Conservation (phyloP, 768 basidiomycete genomes). For the Dacryopinax primogenitus region DNA sequence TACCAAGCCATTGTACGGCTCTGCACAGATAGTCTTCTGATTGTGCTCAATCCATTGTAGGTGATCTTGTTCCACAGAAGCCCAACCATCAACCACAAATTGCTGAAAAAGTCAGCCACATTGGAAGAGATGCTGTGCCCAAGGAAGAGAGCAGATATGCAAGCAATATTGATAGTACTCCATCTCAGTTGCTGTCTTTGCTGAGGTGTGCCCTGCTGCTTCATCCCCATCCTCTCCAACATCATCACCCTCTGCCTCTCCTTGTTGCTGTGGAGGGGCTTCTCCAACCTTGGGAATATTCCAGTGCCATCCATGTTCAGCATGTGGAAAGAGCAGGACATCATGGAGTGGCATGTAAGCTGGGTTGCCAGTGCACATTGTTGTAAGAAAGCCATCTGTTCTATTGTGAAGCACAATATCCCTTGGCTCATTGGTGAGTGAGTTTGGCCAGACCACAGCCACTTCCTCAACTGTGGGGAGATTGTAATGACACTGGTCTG, state of each 20-base stretch:
- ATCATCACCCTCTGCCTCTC: background rate
- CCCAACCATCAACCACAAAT: slow-evolving; percentile 12
- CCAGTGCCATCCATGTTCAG: background rate
- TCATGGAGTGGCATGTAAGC: background rate
- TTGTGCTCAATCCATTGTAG: slow-evolving; percentile 7
- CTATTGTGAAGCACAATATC: no score
- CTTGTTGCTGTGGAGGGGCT: background rate
- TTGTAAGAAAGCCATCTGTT: no score
- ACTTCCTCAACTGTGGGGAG: no score
- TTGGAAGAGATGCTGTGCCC: background rate
- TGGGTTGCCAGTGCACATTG: background rate
- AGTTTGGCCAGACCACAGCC: no score
- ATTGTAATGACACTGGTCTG: background rate
- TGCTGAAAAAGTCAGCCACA: slow-evolving; percentile 7
- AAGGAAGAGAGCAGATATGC: background rate
- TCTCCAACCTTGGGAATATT: background rate
- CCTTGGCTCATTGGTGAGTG: no score
- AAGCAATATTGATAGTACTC: slow-evolving; percentile 9
- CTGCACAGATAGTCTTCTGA: slow-evolving; percentile 7
- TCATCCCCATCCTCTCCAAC: background rate
- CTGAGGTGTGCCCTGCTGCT: background rate
- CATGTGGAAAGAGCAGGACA: background rate
- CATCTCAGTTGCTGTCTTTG: no score
- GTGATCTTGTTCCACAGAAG: background rate
- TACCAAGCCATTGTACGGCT: no score